Conservation (phyloP, 768 basidiomycete genomes). For the Collybiopsis luxurians region DNA sequence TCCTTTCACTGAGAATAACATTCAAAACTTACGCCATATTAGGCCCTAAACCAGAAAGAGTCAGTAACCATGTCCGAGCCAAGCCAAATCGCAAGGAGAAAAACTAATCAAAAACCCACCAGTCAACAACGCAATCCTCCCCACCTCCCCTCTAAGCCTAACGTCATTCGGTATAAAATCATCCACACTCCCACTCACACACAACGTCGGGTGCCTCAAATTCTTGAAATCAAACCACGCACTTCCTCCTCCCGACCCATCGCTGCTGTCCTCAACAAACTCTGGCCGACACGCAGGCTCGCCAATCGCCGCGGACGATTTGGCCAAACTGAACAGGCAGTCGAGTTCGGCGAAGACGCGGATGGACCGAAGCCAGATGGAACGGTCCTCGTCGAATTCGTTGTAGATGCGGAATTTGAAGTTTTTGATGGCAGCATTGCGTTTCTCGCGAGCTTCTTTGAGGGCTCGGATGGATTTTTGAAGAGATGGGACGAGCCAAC, state of each 20-base stretch:
- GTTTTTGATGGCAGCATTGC: conserved; percentile 72
- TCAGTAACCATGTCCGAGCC: neutral
- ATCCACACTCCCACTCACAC: conserved; percentile 55
- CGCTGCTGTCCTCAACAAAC: conserved; percentile 55
- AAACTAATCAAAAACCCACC: no score
- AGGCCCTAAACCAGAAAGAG: conserved; percentile 48
- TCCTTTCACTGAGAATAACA: neutral
- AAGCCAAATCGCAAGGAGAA: no score
- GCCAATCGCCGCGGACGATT: conserved; percentile 83
- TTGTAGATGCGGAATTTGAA: conserved; percentile 79
- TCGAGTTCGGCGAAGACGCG: conserved; percentile 93
- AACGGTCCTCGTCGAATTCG: conserved; percentile 81
- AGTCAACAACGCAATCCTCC: no score
- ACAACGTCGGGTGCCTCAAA: conserved; percentile 85
- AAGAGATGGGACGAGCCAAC: conserved; percentile 78
- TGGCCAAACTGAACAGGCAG: conserved; percentile 89
- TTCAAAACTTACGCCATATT: conserved; percentile 81
- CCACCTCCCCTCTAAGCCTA: conserved; percentile 82
- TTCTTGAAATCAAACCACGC: conserved; percentile 88
- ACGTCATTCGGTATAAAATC: conserved; percentile 95
- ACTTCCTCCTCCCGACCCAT: conserved; percentile 53
- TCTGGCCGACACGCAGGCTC: conserved; percentile 93
- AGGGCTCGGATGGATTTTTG: conserved; percentile 70
- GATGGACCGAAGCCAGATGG: conserved; percentile 76
- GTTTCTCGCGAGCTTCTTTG: conserved; percentile 93